Base-by-base conservation (phyloP, 768 basidiomycete species). In the Omphalotus guepiniiformis region DNA sequence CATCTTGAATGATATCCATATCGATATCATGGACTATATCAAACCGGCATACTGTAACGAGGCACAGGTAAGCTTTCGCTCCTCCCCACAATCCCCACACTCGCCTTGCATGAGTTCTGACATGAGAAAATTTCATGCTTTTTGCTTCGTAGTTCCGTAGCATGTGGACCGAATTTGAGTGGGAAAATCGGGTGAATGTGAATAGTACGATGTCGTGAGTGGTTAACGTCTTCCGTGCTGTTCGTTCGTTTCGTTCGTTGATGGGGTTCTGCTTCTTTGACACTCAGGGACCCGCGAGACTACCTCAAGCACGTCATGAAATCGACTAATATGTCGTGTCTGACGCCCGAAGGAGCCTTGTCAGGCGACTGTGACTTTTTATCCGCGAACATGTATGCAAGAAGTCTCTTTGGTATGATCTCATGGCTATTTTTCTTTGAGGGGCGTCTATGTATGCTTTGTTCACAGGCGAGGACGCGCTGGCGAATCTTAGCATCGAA, bases 111-210 rank as follows among this genome's bases (percentile, higher is more conserved):
- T n/a, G 18, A 29, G n/a, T 27, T 45, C 36, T 42, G 42, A 35
- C 18, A 23, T 48, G 18, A 29, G 11, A 23, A 28, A 26, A 30
- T 6, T n/a, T 30, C 22, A 45, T 40, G 12, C 43, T 21, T 27
- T 37, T 19, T 28, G 39, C 41, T 15, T 53, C 34, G 2, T 30
- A 94, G 88, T 95, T 95, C 82, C 82, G 95, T 26, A 90, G 82
- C 64, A 95, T 95, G 93, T 96, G 95, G 95, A 99, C 94, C 22
- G 96, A 98, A 66, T 99, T 99, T 59, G 95, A 99, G 65, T 99
- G 95, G 95, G 95, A 99, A 76, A 99, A 99, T 70, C 80, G 94
- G 57, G 95, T 98, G 47, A 97, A 97, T 60, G 90, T 97, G 46
- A 85, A 83, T 54, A 88, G 85, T 38, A 67, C 80, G 19, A 80